Evolutionary conservation across 2,329 filamentous ascomycete genomes (phyloP), one percentile per base, ranked within the genome.

Genomic region (Aureobasidium melanogenum): DNA sequence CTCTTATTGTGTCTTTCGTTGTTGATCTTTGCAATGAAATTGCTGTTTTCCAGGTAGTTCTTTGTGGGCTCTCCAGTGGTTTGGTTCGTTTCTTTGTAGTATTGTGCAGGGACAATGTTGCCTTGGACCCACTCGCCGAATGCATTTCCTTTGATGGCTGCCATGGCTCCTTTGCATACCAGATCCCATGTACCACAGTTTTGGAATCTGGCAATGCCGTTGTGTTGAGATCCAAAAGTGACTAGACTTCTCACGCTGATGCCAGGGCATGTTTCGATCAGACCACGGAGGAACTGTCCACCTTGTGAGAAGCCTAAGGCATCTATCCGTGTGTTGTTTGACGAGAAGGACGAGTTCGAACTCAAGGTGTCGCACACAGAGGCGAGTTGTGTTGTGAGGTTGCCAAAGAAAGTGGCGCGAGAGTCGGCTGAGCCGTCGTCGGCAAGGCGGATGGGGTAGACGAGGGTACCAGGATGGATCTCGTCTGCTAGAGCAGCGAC

Each of bases 291-390:
- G 77, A 99, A 97, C 73, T 96, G 90, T 1, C 94, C 94, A 65
- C 94, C 94, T 75, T 99, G 94, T 15, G 89, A 94, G 79, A 99
- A 97, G 30, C 94, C 94, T 38, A 99, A 77, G 36, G 92, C 93
- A 75, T 97, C 94, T 71, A 97, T 81, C 19, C 67, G 57, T 5
- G 71, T 52, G 22, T 59, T 58, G 26, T 56, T 59, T 24, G 38
- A 26, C 19, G 28, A 39, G 17, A 97, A 83, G 72, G 96, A 89
- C 0, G 88, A 87, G 71, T 97, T 84, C 0, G 81, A 71, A 62
- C 88, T 82, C 44, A 97, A 82, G 68, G 87, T 85, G n/a, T 77
- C 79, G 82, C 94, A 97, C 55, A 96, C 90, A 64, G 81, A 72
- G 41, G 81, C 81, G 62, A 97, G 73, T 75, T 97, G 93, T 54